Percentiles rank a stretch among this genome's conserved stretches.
Conservation (phyloP, 2,329 filamentous ascomycete species). For the Alternaria infectoria region DNA sequence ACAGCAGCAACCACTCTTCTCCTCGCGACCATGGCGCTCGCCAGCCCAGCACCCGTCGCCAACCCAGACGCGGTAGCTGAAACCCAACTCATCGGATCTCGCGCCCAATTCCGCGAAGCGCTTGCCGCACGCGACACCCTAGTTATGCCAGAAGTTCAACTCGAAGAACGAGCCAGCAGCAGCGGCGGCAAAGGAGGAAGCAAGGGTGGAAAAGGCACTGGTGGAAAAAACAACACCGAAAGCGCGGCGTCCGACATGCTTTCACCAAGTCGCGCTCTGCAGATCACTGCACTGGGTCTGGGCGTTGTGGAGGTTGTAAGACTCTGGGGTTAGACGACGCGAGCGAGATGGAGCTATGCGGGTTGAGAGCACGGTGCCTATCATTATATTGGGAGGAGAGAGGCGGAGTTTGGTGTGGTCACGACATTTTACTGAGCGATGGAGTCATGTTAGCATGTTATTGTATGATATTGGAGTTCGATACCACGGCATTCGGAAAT, state of each 20-base stretch:
- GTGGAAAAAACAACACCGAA: conserved; percentile 13
- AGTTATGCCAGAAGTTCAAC: conserved; percentile 15
- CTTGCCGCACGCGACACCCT: conserved; percentile 17
- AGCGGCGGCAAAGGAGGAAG: neutral
- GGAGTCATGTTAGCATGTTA: neutral
- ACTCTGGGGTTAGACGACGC: conserved; percentile 25
- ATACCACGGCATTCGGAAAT: neutral
- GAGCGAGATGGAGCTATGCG: neutral
- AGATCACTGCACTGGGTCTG: conserved; percentile 34
- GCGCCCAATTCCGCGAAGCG: conserved; percentile 9
- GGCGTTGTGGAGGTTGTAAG: conserved; percentile 31
- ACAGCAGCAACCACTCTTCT: conserved; percentile 27
- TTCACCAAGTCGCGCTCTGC: conserved; percentile 28
- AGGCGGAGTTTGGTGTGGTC: neutral
- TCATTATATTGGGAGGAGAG: neutral
- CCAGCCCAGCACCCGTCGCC: conserved; percentile 34
- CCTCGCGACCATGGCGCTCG: conserved; percentile 33
- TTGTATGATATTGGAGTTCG: neutral
- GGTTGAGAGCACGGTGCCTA: neutral
- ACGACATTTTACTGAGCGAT: neutral
- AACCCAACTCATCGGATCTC: conserved; percentile 1
- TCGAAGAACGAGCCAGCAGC: conserved; percentile 23
- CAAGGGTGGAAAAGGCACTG: conserved; percentile 7
- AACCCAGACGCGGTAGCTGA: conserved; percentile 17
- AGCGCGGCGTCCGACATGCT: conserved; percentile 27